phyloP scores from a whole-genome alignment of 2,329 filamentous ascomycete species.

The Endoconidiophora polonica region DNA sequence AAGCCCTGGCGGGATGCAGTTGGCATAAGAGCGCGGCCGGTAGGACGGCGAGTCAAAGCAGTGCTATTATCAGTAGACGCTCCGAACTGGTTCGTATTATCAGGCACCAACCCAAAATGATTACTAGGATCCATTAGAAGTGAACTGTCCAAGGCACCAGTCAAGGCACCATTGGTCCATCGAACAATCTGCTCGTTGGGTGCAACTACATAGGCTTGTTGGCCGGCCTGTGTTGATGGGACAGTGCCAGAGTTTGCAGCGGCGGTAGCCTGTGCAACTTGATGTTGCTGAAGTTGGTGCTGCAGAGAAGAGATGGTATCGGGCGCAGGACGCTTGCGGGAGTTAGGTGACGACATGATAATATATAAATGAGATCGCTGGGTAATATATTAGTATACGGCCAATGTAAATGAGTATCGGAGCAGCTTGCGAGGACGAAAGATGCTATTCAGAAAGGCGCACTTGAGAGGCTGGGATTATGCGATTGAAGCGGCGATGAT shows the following conservation, averaged over 20 bases:
- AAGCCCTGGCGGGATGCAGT: conserved; percentile 24
- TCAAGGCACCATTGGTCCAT: not conserved
- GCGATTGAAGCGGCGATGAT: not conserved
- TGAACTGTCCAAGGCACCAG: not conserved
- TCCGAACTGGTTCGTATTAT: conserved; percentile 5
- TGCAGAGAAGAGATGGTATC: conserved; percentile 1
- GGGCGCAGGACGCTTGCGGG: conserved; percentile 12
- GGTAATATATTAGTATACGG: not conserved
- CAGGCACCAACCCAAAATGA: conserved; percentile 5
- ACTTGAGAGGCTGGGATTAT: too few relatives aligned
- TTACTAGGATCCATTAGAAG: conserved; percentile 9
- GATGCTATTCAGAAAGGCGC: too few relatives aligned
- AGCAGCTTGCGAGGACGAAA: not conserved
- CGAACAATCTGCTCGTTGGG: conserved; percentile 6
- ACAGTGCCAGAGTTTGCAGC: conserved; percentile 10
- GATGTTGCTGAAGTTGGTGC: conserved; percentile 15
- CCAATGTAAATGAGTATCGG: not conserved
- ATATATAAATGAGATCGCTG: not conserved
- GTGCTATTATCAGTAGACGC: conserved; percentile 24
- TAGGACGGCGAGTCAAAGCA: conserved; percentile 34
- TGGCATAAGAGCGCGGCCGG: conserved; percentile 33
- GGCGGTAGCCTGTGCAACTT: conserved; percentile 18
- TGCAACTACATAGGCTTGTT: not conserved
- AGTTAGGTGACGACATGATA: conserved; percentile 11
- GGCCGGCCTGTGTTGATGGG: not conserved